phyloP scores from a whole-genome alignment of 345 rosid genomes.

The Syzygium grande region DNA sequence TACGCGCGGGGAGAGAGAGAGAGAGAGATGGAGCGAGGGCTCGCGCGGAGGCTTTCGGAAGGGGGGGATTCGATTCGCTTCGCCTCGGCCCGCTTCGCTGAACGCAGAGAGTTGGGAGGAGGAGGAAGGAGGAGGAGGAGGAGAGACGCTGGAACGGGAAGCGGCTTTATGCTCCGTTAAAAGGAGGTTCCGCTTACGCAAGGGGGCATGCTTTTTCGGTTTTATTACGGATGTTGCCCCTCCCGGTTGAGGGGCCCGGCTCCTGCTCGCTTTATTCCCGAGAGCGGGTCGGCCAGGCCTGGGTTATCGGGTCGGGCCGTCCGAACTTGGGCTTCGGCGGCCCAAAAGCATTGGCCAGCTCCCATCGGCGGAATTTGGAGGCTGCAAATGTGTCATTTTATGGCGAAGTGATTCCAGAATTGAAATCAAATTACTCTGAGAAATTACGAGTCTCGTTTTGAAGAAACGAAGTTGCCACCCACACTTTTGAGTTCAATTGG shows the following conservation, averaged over 20 bases:
- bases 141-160: neutral
- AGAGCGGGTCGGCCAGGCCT: neutral
- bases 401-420: no score
- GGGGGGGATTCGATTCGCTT: no score
- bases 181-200: neutral
- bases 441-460: no score
- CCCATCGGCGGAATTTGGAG: neutral
- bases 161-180: neutral
- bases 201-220: neutral
- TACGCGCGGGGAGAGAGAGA: neutral
- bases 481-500: no score
- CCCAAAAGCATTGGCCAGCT: neutral
- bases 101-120: neutral
- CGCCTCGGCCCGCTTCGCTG: neutral
- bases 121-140: neutral
- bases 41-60: no score
- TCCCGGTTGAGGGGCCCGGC: neutral
- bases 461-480: no score
- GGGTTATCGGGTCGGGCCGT: neutral
- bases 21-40: neutral
- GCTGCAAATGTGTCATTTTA: neutral
- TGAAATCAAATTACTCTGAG: no score
- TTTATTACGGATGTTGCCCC: neutral
- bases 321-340: neutral
- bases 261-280: neutral